These are phyloP conservation scores for Fulvia fulva DNA, from an alignment of 2,329 filamentous ascomycete species.

Conservation along the genomic window DNA sequence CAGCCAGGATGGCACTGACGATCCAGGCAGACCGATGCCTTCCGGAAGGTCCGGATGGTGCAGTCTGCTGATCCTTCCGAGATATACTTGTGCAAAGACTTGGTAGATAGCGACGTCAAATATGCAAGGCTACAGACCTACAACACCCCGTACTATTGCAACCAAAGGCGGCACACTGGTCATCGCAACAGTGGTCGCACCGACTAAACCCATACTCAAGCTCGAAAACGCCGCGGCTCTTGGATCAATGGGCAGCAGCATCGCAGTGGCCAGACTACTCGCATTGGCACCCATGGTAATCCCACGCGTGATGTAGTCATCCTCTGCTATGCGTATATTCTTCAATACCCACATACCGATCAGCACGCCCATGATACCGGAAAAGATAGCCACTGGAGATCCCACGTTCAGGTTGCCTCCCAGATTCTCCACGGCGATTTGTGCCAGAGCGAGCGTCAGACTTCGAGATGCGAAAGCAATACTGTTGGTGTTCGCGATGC, in stretches of 20 bases:
- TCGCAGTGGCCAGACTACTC: constrained; percentile 56
- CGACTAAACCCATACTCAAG: constrained; percentile 59
- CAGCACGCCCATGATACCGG: constrained; percentile 56
- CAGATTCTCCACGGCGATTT: constrained; percentile 54
- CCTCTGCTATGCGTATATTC: constrained; percentile 53
- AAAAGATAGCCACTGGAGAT: constrained; percentile 56
- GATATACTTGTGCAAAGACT: too few relatives aligned
- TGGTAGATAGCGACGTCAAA: too few relatives aligned
- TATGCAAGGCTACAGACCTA: constrained; percentile 31
- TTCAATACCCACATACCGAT: constrained; percentile 50
- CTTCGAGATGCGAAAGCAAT: constrained; percentile 56
- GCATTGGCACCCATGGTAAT: constrained; percentile 60
- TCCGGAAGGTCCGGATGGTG: too few relatives aligned
- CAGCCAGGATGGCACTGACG: too few relatives aligned
- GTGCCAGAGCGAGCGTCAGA: constrained; percentile 58
- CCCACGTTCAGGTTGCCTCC: constrained; percentile 55
- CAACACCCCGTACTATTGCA: constrained; percentile 46
- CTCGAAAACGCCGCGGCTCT: constrained; percentile 57
- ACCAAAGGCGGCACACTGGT: constrained; percentile 56
- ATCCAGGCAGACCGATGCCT: too few relatives aligned
- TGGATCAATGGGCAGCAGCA: constrained; percentile 54
- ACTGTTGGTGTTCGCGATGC: constrained; percentile 51
- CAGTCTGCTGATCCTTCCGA: too few relatives aligned
- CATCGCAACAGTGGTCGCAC: constrained; percentile 56
- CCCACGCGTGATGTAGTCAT: constrained; percentile 61